phyloP scores from a whole-genome alignment of 345 rosid species.

The Salix suchowensis region DNA sequence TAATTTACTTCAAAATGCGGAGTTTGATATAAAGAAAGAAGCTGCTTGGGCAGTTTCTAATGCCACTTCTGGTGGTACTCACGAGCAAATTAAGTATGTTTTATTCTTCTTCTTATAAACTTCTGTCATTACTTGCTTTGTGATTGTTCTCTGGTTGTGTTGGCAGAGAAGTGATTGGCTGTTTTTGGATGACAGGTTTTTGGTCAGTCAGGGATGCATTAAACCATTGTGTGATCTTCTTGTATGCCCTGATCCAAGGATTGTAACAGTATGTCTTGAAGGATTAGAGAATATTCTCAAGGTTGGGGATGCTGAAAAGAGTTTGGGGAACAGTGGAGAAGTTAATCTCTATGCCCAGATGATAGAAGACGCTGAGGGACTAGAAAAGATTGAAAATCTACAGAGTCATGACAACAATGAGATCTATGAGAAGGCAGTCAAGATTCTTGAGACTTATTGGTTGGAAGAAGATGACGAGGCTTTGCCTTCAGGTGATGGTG shows the following conservation, averaged over 20 bases:
- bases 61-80: conserved; percentile 25
- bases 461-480: conserved; percentile 21
- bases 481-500: conserved; percentile 15
- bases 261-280: conserved; percentile 27
- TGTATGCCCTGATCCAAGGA: conserved; percentile 31
- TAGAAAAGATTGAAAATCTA: conserved; percentile 21
- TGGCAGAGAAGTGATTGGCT: not conserved
- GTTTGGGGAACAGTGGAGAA: conserved; percentile 15
- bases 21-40: conserved; percentile 32
- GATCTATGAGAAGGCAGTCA: conserved; percentile 24
- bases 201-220: conserved; percentile 27
- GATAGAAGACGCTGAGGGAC: conserved; percentile 19
- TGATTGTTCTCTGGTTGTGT: not conserved
- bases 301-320: conserved; percentile 23
- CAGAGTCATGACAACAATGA: conserved; percentile 26
- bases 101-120: not conserved
- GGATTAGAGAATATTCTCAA: conserved; percentile 27
- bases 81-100: conserved; percentile 20
- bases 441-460: conserved; percentile 23
- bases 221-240: conserved; percentile 30
- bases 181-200: conserved; percentile 9
- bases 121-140: not conserved
- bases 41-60: conserved; percentile 35
- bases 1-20: conserved; percentile 25
- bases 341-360: conserved; percentile 15